phyloP scores from a whole-genome alignment of 2,329 filamentous ascomycete genomes.

The Aureobasidium pullulans region DNA sequence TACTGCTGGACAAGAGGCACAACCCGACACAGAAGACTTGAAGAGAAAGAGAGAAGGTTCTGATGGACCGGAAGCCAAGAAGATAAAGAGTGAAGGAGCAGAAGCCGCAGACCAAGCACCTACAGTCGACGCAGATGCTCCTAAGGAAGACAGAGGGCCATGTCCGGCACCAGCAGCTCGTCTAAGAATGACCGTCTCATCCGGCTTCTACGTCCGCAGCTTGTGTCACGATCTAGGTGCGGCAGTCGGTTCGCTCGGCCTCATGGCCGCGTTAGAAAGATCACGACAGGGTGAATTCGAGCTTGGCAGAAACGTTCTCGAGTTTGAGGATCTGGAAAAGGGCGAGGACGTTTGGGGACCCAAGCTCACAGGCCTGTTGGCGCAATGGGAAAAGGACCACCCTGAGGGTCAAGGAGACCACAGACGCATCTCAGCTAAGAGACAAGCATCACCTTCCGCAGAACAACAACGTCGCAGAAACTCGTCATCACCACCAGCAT shows the following conservation, averaged over 20 bases:
- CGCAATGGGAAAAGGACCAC: slow-evolving; percentile 8
- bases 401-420: background rate
- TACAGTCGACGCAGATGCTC: background rate
- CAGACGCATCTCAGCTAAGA: background rate
- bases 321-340: slow-evolving; percentile 67
- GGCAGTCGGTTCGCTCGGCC: slow-evolving; percentile 69
- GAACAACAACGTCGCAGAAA: slow-evolving; percentile 6
- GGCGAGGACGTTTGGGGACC: slow-evolving; percentile 80
- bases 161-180: slow-evolving; percentile 62
- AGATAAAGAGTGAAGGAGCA: slow-evolving; percentile 8
- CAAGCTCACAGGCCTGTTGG: slow-evolving; percentile 43
- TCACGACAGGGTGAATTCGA: slow-evolving; percentile 75
- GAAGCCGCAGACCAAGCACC: slow-evolving; percentile 11
- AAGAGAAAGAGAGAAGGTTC: slow-evolving; percentile 27
- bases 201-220: slow-evolving; percentile 92
- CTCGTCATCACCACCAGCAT: slow-evolving; percentile 6
- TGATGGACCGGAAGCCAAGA: slow-evolving; percentile 9
- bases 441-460: background rate
- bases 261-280: slow-evolving; percentile 80
- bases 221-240: slow-evolving; percentile 86
- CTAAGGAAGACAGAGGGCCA: slow-evolving; percentile 9
- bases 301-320: slow-evolving; percentile 65
- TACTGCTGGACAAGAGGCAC: slow-evolving; percentile 11
- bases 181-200: slow-evolving; percentile 86
- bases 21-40: slow-evolving; percentile 18